Percentiles rank a stretch among this genome's conserved stretches.
These are phyloP conservation scores for Viola odorata DNA, from an alignment of 345 rosid species.

Conservation along the genomic window DNA sequence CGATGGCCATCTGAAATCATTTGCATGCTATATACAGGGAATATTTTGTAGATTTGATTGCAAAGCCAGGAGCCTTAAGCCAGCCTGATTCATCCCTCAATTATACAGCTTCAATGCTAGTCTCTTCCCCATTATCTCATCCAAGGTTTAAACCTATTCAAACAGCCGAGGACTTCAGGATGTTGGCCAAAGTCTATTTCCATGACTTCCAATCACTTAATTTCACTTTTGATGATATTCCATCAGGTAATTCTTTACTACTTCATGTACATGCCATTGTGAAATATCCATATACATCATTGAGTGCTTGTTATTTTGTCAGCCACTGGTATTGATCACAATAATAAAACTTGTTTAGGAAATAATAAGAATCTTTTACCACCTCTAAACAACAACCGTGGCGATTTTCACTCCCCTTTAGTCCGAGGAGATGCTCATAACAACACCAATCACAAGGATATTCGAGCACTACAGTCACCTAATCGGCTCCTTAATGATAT, in stretches of 20 bases:
- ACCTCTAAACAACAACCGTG: no score
- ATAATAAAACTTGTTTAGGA: constrained; percentile 13
- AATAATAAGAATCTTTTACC: no score
- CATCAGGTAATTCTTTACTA: constrained; percentile 16
- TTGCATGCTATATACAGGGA: constrained; percentile 14
- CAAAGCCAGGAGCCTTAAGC: constrained; percentile 21
- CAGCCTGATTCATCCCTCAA: constrained; percentile 24
- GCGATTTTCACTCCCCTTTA: no score
- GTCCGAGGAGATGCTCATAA: no score
- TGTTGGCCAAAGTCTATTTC: constrained; percentile 17
- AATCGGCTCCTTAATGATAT: constrained; percentile 3
- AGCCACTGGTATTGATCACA: constrained; percentile 16
- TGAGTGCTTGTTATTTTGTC: constrained; percentile 4
- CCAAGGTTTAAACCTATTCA: constrained; percentile 18
- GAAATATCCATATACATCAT: not conserved
- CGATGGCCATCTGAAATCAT: constrained; percentile 3
- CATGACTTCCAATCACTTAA: constrained; percentile 12
- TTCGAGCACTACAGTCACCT: constrained; percentile 12
- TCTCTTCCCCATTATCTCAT: constrained; percentile 24
- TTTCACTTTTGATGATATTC: constrained; percentile 11
- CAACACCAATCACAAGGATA: constrained; percentile 9
- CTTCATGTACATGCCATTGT: not conserved
- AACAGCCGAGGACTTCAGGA: constrained; percentile 15
- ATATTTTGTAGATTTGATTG: constrained; percentile 25
- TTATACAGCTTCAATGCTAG: constrained; percentile 17